phyloP scores from a whole-genome alignment of 2,329 filamentous ascomycete genomes.

The Alternaria alternata region DNA sequence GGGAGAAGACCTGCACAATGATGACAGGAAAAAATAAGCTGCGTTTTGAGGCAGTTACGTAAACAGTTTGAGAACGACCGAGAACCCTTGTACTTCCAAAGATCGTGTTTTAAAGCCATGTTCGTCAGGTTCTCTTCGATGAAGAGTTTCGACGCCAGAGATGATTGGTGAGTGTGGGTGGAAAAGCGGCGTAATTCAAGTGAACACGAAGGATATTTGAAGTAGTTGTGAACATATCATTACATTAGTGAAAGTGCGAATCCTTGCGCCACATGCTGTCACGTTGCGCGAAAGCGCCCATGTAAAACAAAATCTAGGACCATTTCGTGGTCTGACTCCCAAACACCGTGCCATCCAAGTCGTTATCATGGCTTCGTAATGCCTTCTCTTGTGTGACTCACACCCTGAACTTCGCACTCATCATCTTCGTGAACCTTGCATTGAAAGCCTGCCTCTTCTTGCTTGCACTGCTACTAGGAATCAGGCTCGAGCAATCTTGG shows the following conservation, averaged over 20 bases:
- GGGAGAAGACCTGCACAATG: too few relatives aligned
- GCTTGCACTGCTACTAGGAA: slow-evolving; percentile 12
- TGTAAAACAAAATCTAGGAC: not conserved
- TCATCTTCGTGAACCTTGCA: not conserved
- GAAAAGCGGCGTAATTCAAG: not conserved
- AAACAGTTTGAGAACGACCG: too few relatives aligned
- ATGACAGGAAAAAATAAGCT: too few relatives aligned
- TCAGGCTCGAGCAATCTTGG: slow-evolving; percentile 32
- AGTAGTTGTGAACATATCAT: not conserved
- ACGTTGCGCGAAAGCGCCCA: not conserved
- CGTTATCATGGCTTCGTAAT: not conserved
- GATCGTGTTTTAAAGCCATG: too few relatives aligned
- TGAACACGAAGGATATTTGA: not conserved
- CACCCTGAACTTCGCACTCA: slow-evolving; percentile 10
- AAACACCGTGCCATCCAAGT: not conserved
- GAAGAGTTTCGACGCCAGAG: not conserved
- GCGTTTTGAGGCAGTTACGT: too few relatives aligned
- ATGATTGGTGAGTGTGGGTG: not conserved
- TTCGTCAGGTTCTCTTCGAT: too few relatives aligned
- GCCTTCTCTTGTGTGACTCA: not conserved
- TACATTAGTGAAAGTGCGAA: not conserved
- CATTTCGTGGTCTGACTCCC: not conserved
- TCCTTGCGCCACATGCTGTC: not conserved
- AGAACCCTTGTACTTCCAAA: too few relatives aligned
- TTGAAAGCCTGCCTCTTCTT: slow-evolving; percentile 3